Percentiles rank a stretch among this genome's conserved stretches.
Evolutionary conservation across 441 rosid genomes (phyloP).

Genomic region (Erysimum cheiri): DNA sequence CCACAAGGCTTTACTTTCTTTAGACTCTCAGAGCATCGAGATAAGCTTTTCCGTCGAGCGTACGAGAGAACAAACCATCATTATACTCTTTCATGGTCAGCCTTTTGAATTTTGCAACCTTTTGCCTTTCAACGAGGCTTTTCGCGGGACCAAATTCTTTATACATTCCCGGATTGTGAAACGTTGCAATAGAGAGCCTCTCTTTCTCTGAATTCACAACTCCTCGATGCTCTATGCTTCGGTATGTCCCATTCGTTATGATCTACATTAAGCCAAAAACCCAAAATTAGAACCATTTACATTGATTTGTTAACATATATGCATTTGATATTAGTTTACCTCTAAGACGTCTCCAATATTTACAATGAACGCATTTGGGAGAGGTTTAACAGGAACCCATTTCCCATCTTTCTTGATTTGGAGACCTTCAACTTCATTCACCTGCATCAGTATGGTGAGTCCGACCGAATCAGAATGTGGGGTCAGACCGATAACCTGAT

Average conservation of each 20-base stretch:
- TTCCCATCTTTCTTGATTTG: slow-evolving; percentile 50
- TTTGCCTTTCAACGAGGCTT: slow-evolving; percentile 30
- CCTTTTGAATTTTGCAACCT: slow-evolving; percentile 28
- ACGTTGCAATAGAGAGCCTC: slow-evolving; percentile 41
- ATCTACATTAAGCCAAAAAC: slow-evolving; percentile 17
- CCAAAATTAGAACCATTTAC: neutral
- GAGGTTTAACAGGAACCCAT: slow-evolving; percentile 51
- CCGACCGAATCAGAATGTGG: slow-evolving; percentile 49
- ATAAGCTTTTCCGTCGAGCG: slow-evolving; percentile 40
- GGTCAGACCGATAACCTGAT: slow-evolving; percentile 46
- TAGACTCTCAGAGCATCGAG: slow-evolving; percentile 28
- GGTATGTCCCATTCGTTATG: slow-evolving; percentile 41
- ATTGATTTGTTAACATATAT: neutral
- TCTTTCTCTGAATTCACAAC: slow-evolving; percentile 41
- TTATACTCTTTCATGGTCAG: slow-evolving; percentile 31
- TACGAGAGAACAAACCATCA: slow-evolving; percentile 35
- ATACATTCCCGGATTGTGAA: slow-evolving; percentile 27
- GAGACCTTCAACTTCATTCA: slow-evolving; percentile 54
- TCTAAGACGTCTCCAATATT: slow-evolving; percentile 55
- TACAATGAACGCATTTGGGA: slow-evolving; percentile 49
- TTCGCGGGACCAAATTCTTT: slow-evolving; percentile 35
- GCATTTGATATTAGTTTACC: slow-evolving; percentile 35
- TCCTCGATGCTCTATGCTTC: slow-evolving; percentile 41
- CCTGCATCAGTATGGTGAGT: slow-evolving; percentile 54
- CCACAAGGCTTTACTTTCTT: neutral